Evolutionary conservation across 306 rosid genomes (phyloP).

Genomic region (Acacia acuminata): DNA sequence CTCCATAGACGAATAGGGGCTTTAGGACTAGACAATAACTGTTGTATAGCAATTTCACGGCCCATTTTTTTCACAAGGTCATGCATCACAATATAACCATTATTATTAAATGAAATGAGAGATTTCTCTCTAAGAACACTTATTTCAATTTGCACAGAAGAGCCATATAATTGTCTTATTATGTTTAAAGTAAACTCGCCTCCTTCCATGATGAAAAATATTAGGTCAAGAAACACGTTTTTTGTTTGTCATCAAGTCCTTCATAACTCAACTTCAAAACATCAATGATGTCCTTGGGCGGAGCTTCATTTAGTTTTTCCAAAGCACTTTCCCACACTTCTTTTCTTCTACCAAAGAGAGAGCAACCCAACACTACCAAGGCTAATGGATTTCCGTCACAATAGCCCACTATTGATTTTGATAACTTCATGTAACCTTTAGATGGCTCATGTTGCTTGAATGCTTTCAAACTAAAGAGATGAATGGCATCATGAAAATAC

Average conservation of each 20-base stretch:
- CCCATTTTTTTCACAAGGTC: too few relatives aligned
- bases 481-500: constrained; percentile 1
- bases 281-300: background rate
- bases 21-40: background rate
- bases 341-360: background rate
- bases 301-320: background rate
- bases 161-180: too few relatives aligned
- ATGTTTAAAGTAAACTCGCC: background rate
- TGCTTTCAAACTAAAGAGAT: constrained; percentile 21
- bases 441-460: background rate
- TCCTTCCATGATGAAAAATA: background rate
- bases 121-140: too few relatives aligned
- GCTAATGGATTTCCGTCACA: background rate
- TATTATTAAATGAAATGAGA: too few relatives aligned
- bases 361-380: background rate
- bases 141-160: too few relatives aligned
- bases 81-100: too few relatives aligned
- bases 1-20: background rate
- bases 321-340: background rate
- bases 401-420: background rate
- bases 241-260: too few relatives aligned
- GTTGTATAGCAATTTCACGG: too few relatives aligned
- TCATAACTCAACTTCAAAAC: background rate
- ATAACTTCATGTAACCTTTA: background rate
- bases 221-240: too few relatives aligned